Base-by-base conservation (phyloP, 179 eudicot genomes). In the Carnegiea gigantea region DNA sequence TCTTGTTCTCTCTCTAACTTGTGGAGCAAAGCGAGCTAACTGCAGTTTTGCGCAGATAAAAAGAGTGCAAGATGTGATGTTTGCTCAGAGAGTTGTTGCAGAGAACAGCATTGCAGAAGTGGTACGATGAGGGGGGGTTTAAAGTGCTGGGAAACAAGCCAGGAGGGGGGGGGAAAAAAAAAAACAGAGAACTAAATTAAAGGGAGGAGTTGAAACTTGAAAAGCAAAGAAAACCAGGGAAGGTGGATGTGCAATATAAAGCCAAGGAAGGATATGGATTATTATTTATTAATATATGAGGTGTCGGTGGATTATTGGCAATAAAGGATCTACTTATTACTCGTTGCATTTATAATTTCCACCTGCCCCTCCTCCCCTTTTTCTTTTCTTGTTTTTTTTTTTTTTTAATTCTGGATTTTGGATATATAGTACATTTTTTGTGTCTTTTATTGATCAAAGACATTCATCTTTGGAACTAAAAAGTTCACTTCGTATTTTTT, bases 291-390 rank as follows among this genome's bases (percentile, higher is more conserved):
- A 67, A 26, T 48, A 78, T 77, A 36, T 78, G 82, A 72, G 40
- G 80, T 79, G 87, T 85, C 87, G 85, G 87, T 85, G 60, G 82
- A 77, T 21, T 65, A 14, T 49, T 21, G 46, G 76, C 40, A 51
- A 60, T 49, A n/a, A 24, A 73, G 62, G 43, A 9, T 53, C 77
- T 73, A 80, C 76, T 76, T 79, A 46, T 78, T 75, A 54, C 68
- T 81, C 43, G 70, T 10, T 57, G 82, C 84, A 85, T 78, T 81
- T 78, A 85, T 73, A 54, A 76, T 64, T 82, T 76, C 77, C 62
- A 85, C 84, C 87, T 82, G 78, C 84, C 84, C 82, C 79, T 74
- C 14, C 30, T 54, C 6, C 17, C 10, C 23, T 10, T 73, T 8
- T 12, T 13, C 48, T 49, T 24, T 51, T 17, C 24, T 1, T 30